Evolutionary conservation across 768 basidiomycete species (phyloP), one percentile per base, ranked within the genome.

Genomic region (Neoboletus magnificus): DNA sequence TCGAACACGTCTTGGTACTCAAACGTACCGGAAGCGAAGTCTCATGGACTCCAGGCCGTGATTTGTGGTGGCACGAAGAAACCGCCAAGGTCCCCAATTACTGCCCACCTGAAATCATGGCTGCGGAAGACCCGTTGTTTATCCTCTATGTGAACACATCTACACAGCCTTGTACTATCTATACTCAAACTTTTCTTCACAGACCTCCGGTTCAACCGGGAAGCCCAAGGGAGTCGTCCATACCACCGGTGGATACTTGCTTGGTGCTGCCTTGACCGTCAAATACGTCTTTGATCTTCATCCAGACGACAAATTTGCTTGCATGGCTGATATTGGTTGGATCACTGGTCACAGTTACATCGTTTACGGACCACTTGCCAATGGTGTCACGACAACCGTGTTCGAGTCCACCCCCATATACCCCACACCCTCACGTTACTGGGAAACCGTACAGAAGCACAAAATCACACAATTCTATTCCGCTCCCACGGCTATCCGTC

Each of bases 241-340:
- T 69, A 90, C 89, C 48, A 91, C 90, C 10, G 90, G 74, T 12
- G 90, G 90, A 29, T 99, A 98, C 76, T 84, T 96, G 55, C 89
- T 98, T 50, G 85, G 95, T 62, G 93, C 92, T 0, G 85, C 92
- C 1, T 68, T 98, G 56, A 95, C 96, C 25, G 85, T 97, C 72
- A 97, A 98, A 76, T 98, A 96, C 71, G 92, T 97, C 59, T 99
- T 98, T 68, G 96, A 99, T 70, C 84, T 98, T 22, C 96, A 99
- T 72, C 86, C 89, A n/a, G 93, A 91, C 56, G 96, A 98, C 76
- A 86, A 81, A 62, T 98, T 95, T 71, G 97, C 87, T 1, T 98
- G 96, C 78, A 94, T 98, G 95, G 96, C 96, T 54, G 96, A 99
- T 68, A 82, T 99, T 50, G 96, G 96, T 64, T 98, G 96, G 96